Evolutionary conservation across 2,329 filamentous ascomycete species (phyloP), one percentile per base, ranked within the genome.

Genomic region (Corniculantispora saksenae): DNA sequence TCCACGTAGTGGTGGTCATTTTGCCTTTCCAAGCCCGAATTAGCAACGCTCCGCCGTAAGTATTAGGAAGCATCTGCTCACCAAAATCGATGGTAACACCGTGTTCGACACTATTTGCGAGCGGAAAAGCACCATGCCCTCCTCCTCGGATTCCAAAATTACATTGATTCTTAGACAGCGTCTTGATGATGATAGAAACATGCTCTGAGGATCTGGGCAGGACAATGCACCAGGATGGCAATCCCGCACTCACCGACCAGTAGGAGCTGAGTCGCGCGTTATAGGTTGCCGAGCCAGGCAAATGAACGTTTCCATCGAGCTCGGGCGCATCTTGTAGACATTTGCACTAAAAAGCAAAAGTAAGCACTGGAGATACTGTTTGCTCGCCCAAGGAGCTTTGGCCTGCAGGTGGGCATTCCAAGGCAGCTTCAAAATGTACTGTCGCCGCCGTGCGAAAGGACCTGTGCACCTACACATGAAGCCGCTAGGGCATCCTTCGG

Each of bases 1-100:
- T 62, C 27, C 75, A 77, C 0, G 71, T 69, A 6, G 74, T 73
- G 3, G 55, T 56, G 61, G 76, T 76, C 50, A 80, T 70, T 43
- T 70, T 70, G 3, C 40, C 38, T 55, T 19, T 23, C 9, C 19
- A n/a, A 15, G 47, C 7, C 13, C 3, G 13, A 2, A 15, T 54
- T 23, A 54, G 51, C n/a, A 32, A 5, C 32, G 15, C 29, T 29
- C 17, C 13, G 7, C n/a, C 25, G 25, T 19, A 53, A 3, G 10
- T n/a, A n/a, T 53, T 8, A 27, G 47, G 47, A 23, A 48, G 47
- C 13, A 38, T 21, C 19, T 2, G 38, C 53, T 38, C 29, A 55
- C 53, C 53, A 50, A 60, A 62, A 67, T 51, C 67, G 25, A 68
- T 64, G 2, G 67, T 68, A 17, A 70, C 67, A 32, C 68, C 68